A percentile compares a stretch with the other conserved stretches of the same genome.
These are phyloP conservation scores for Saccharum spontaneum DNA, from an alignment of 176 grass and related monocot genomes.

Conservation along the genomic window DNA sequence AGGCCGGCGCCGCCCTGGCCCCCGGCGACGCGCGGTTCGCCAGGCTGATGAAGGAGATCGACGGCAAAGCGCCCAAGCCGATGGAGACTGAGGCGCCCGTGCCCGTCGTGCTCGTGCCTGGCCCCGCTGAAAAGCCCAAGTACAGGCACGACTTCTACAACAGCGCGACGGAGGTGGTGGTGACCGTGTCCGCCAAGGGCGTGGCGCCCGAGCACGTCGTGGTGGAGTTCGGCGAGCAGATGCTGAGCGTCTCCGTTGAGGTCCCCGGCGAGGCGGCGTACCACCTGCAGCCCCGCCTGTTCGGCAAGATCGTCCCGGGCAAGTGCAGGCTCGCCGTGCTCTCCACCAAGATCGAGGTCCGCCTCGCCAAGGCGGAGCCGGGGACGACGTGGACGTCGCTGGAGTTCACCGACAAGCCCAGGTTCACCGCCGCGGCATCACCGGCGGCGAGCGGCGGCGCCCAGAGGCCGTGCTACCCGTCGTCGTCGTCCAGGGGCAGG, in stretches of 20 bases:
- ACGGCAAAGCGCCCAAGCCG: slow-evolving; percentile 10
- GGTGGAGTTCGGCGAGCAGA: slow-evolving; percentile 30
- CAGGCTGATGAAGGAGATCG: slow-evolving; percentile 26
- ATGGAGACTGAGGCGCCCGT: not conserved
- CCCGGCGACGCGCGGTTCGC: slow-evolving; percentile 39
- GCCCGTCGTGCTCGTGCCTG: not conserved
- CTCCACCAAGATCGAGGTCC: slow-evolving; percentile 30
- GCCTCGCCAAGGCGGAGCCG: slow-evolving; percentile 26
- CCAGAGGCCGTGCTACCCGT: not conserved
- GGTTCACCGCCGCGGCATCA: not conserved
- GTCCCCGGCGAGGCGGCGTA: slow-evolving; percentile 25
- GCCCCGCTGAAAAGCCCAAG: not conserved
- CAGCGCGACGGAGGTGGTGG: slow-evolving; percentile 27
- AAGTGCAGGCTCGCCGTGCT: slow-evolving; percentile 19
- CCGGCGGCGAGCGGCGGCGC: not conserved
- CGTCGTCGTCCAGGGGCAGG: slow-evolving; percentile 4
- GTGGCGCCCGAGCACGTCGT: slow-evolving; percentile 11
- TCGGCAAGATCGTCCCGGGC: slow-evolving; percentile 23
- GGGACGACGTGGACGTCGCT: slow-evolving; percentile 26
- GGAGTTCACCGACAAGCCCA: slow-evolving; percentile 20
- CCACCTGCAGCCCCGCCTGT: slow-evolving; percentile 28
- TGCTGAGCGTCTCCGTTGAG: slow-evolving; percentile 28
- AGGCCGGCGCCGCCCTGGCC: slow-evolving; percentile 48
- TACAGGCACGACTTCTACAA: slow-evolving; percentile 33
- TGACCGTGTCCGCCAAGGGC: slow-evolving; percentile 29